Base-by-base conservation (phyloP, 306 rosid genomes). In the Ceratonia siliqua region DNA sequence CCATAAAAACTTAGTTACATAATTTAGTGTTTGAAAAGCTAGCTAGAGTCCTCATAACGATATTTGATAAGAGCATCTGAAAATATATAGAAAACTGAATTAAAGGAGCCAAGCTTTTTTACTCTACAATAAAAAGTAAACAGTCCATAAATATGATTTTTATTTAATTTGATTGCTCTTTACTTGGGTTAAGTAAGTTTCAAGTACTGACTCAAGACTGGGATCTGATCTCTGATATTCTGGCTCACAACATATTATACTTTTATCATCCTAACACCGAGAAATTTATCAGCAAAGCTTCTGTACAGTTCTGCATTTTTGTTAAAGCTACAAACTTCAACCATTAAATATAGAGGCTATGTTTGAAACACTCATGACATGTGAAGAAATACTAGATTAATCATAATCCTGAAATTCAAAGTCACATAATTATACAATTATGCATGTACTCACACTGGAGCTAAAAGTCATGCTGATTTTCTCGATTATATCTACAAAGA, bases 391-490 rank as follows among this genome's bases (percentile, higher is more conserved):
- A 59, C 43, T 2, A 14, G 21, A 70, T 72, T 32, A 73, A 58
- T 24, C 1, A 55, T 56, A 43, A 61, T 42, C 32, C 50, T 10
- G 10, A 64, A 69, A 57, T 55, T 63, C 32, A 64, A 54, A 61
- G 63, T 75, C 75, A 57, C 62, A 56, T 61, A 8, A 65, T 74
- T 74, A 71, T 15, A 30, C 41, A 57, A 7, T 57, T 8, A 56
- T 53, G 73, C 8, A 73, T 74, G 70, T 73, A 83, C 96, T 63
- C 83, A 91, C 97, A 64, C 96, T 91, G 20, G 96, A 91, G 83
- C 97, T 89, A 72, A 92, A 89, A 79, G 97, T 92, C 58, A 89
- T 83, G 82, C 95, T 92, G 91, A 92, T 92, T 88, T 92, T 92
- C 88, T 92, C 97, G 49, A 92, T 92, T 81, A 92, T 89, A 77